Conservation (phyloP, 257 asterid species). For the Gentiana straminea region DNA sequence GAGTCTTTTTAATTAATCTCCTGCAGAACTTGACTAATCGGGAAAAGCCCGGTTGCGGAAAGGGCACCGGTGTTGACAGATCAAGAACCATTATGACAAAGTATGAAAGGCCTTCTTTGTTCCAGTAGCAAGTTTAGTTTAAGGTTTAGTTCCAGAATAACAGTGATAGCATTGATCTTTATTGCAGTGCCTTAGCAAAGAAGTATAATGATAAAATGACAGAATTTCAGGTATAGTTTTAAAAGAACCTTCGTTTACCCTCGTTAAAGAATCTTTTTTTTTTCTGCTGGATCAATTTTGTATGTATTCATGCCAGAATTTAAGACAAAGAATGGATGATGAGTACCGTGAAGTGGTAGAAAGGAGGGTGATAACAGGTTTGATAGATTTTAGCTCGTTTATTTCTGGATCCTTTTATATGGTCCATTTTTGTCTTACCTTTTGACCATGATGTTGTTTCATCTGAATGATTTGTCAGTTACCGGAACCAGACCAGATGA, state of each 20-base stretch:
- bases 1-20: conserved; percentile 7
- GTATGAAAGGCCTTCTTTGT: conserved; percentile 21
- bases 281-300: neutral
- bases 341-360: conserved; percentile 93
- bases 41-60: conserved; percentile 73
- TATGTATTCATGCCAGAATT: conserved; percentile 23
- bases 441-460: conserved; percentile 3
- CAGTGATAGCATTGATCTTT: conserved; percentile 8
- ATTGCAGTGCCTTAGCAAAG: conserved; percentile 56
- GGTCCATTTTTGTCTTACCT: conserved; percentile 2
- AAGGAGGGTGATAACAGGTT: conserved; percentile 83
- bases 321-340: conserved; percentile 67
- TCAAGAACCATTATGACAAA: conserved; percentile 78
- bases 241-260: neutral
- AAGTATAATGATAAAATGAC: conserved; percentile 66
- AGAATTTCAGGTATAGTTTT: conserved; percentile 59
- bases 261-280: neutral
- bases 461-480: conserved; percentile 31
- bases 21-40: conserved; percentile 68
- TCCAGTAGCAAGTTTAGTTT: conserved; percentile 1
- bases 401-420: neutral
- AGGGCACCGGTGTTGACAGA: conserved; percentile 80
- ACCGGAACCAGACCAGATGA: conserved; percentile 86
- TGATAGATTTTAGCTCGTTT: conserved; percentile 6
- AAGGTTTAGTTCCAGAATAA: conserved; percentile 1